Percentiles rank a stretch among this genome's conserved stretches.
Conservation (phyloP, 768 basidiomycete species). For the Pulveroboletus sp. region DNA sequence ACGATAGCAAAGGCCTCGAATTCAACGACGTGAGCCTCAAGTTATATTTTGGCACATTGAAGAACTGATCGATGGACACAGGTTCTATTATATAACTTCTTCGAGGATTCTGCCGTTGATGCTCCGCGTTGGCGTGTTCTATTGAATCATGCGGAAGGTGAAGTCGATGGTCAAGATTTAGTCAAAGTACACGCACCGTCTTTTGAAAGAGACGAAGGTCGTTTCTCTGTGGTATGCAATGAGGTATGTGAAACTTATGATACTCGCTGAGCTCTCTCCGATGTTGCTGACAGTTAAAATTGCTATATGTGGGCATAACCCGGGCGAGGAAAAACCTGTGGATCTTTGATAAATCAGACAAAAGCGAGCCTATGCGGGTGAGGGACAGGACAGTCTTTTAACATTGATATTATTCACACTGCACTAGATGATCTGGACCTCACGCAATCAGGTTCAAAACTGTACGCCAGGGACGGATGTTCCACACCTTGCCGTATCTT, state of each 20-base stretch:
- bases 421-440: conserved; percentile 48
- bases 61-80: conserved; percentile 20
- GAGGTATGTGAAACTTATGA: conserved; percentile 39
- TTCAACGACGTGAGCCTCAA: conserved; percentile 15
- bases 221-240: conserved; percentile 52
- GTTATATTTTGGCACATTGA: neutral
- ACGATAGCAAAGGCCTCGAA: conserved; percentile 31
- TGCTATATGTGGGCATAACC: conserved; percentile 67
- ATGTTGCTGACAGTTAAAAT: conserved; percentile 47
- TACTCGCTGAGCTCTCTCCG: neutral
- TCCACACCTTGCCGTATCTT: conserved; percentile 51
- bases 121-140: conserved; percentile 57
- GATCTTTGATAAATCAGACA: conserved; percentile 60
- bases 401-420: neutral
- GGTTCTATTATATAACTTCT: conserved; percentile 75
- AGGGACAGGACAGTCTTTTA: neutral
- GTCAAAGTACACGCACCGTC: conserved; percentile 33
- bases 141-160: conserved; percentile 37
- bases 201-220: conserved; percentile 40
- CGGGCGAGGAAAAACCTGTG: conserved; percentile 65
- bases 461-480: conserved; percentile 45
- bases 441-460: conserved; percentile 41
- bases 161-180: conserved; percentile 9
- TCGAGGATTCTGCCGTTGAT: conserved; percentile 54
- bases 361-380: conserved; percentile 55